A percentile compares a stretch with the other conserved stretches of the same genome.
These are phyloP conservation scores for Cucurbitaria berberidis DNA, from an alignment of 2,329 filamentous ascomycete species.

Conservation along the genomic window DNA sequence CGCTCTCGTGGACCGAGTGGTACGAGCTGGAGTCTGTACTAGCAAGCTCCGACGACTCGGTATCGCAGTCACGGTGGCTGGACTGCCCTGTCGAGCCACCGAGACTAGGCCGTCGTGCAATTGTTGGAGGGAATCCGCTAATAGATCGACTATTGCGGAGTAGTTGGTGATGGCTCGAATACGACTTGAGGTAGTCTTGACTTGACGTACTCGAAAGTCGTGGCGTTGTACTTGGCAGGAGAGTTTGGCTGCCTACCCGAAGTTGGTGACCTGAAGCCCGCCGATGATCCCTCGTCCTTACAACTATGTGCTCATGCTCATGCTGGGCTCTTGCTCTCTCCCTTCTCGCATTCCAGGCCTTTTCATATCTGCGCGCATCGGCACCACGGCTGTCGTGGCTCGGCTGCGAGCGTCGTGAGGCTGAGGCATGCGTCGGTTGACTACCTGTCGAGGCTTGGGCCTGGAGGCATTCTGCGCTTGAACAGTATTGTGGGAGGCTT, in stretches of 20 bases:
- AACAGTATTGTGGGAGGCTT: constrained; percentile 23
- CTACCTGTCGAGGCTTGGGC: constrained; percentile 3
- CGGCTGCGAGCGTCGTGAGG: constrained; percentile 4
- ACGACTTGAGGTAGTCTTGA: constrained; percentile 8
- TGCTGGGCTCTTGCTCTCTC: constrained; percentile 22
- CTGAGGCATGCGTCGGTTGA: constrained; percentile 5
- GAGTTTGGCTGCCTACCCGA: constrained; percentile 11
- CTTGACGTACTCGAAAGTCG: constrained; percentile 8
- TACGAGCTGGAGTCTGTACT: constrained; percentile 22
- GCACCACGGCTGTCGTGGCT: not conserved
- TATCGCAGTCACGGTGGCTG: constrained; percentile 1
- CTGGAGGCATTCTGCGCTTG: constrained; percentile 1
- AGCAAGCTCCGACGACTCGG: constrained; percentile 8
- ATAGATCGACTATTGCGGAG: constrained; percentile 19
- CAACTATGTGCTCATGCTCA: constrained; percentile 22
- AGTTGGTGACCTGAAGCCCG: constrained; percentile 14
- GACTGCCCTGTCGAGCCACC: constrained; percentile 1
- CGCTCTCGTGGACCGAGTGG: constrained; percentile 13
- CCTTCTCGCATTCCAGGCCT: constrained; percentile 27
- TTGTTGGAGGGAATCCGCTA: constrained; percentile 2
- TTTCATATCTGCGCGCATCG: constrained; percentile 3
- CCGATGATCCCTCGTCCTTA: constrained; percentile 14
- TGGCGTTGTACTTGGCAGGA: constrained; percentile 13
- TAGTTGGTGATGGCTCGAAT: constrained; percentile 23
- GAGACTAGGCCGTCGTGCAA: constrained; percentile 13